Evolutionary conservation across 2,329 filamentous ascomycete species (phyloP).

Genomic region (Dothistroma septosporum): DNA sequence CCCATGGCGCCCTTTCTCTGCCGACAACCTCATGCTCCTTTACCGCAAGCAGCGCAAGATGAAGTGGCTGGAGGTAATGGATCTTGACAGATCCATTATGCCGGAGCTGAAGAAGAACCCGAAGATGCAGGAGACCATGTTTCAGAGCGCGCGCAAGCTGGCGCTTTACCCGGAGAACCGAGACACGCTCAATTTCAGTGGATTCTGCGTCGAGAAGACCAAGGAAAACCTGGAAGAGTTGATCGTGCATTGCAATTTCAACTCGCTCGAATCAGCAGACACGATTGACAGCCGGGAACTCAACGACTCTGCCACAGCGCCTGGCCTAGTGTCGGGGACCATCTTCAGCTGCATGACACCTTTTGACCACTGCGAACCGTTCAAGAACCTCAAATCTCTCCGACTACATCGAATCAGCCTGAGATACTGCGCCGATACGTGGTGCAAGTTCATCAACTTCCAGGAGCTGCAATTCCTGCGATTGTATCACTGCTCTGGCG

Average conservation of each 20-base stretch:
- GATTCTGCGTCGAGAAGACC: conserved; percentile 42
- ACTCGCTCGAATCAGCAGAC: conserved; percentile 31
- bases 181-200: conserved; percentile 43
- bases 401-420: conserved; percentile 45
- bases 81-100: conserved; percentile 42
- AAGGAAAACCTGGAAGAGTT: conserved; percentile 43
- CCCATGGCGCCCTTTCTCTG: conserved; percentile 47
- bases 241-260: conserved; percentile 46
- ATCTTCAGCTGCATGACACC: conserved; percentile 47
- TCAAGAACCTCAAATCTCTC: conserved; percentile 42
- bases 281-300: conserved; percentile 37
- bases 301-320: conserved; percentile 45
- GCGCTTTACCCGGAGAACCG: conserved; percentile 47
- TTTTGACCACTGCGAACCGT: conserved; percentile 45
- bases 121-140: conserved; percentile 38
- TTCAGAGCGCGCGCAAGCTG: conserved; percentile 42
- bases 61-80: conserved; percentile 48
- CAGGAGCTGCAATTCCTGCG: conserved; percentile 41
- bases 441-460: conserved; percentile 47
- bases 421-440: conserved; percentile 47
- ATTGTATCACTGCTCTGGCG: conserved; percentile 44
- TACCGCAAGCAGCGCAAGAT: conserved; percentile 48
- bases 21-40: conserved; percentile 46
- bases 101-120: conserved; percentile 41
- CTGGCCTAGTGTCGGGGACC: conserved; percentile 44